Evolutionary conservation across 1,139 yeast genomes (phyloP), one percentile per base, ranked within the genome.

Genomic region (Meyerozyma smithsonii): DNA sequence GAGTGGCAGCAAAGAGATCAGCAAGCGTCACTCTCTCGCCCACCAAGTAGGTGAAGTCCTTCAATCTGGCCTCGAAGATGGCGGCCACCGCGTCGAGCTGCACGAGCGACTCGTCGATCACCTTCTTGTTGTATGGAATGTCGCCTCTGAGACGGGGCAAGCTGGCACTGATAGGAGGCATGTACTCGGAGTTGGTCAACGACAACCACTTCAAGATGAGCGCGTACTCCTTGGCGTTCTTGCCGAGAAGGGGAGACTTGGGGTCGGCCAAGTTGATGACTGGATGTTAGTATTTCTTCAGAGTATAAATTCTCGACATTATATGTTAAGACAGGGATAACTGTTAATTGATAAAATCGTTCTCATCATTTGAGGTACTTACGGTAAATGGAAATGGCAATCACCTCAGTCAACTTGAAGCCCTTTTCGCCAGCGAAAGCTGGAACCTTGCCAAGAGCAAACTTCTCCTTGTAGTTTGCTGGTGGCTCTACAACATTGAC

Each of bases 261-360:
- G 53, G 47, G 40, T 55, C 62, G 39, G 54, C 55, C 42, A 57
- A 49, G 45, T 53, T 48, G 38, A 54, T 44, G 45, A 57, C 49
- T 30, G 25, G 8, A 44, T 16, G 17, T 12, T 24, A 44, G 47
- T 48, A 18, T 21, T 39, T 30, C 49, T 58, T 75, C 80, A 75
- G 81, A 71, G 48, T 62, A 50, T 48, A 62, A 55, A 56, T 64
- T 74, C 83, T 83, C 90, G 87, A 82, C 90, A 83, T 77, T 61
- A 59, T 77, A 54, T 74, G 63, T 84, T 84, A 81, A 84, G 92
- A 83, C 92, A 84, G 92, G 92, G 92, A 84, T 84, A 84, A 84
- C 90, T 83, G 88, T 80, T 61, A 70, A 68, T 72, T 62, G 51
- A 55, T 53, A 65, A 66, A 64, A 66, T 53, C 50, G 56, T 55